Percentiles rank a stretch among this genome's conserved stretches.
These are phyloP conservation scores for Penicillium janthinellum DNA, from an alignment of 2,329 filamentous ascomycete species.

Conservation along the genomic window DNA sequence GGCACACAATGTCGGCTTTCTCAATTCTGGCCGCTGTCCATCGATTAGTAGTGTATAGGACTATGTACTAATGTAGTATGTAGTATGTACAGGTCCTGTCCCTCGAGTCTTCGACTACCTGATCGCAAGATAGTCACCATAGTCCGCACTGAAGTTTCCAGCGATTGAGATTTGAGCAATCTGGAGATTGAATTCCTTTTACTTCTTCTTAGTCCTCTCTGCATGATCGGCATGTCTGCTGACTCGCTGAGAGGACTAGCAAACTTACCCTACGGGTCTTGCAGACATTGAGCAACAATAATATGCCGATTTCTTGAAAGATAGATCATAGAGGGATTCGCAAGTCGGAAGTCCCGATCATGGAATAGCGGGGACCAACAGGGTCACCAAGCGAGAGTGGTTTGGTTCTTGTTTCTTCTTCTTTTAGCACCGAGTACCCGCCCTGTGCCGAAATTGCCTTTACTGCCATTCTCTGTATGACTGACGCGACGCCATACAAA, in stretches of 20 bases:
- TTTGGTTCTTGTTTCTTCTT: background rate
- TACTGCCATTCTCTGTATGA: background rate
- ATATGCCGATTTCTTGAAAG: too few relatives aligned
- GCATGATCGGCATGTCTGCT: background rate
- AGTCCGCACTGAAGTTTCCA: too few relatives aligned
- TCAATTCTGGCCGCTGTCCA: background rate
- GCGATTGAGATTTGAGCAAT: too few relatives aligned
- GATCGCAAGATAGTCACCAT: too few relatives aligned
- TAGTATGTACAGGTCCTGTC: too few relatives aligned
- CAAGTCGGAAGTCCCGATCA: background rate
- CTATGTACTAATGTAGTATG: too few relatives aligned
- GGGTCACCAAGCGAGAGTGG: background rate
- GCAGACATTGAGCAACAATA: background rate
- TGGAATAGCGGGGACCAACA: background rate
- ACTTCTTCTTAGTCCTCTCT: background rate
- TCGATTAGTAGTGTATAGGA: background rate
- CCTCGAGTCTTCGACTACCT: too few relatives aligned
- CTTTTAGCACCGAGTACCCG: background rate
- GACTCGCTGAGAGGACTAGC: background rate
- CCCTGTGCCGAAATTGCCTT: background rate
- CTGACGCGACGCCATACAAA: background rate
- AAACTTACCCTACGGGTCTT: background rate
- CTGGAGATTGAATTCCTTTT: too few relatives aligned
- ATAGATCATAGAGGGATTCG: too few relatives aligned
- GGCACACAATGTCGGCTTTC: background rate